Evolutionary conservation across 2,329 filamentous ascomycete genomes (phyloP).

Genomic region (Neobulgaria alba): DNA sequence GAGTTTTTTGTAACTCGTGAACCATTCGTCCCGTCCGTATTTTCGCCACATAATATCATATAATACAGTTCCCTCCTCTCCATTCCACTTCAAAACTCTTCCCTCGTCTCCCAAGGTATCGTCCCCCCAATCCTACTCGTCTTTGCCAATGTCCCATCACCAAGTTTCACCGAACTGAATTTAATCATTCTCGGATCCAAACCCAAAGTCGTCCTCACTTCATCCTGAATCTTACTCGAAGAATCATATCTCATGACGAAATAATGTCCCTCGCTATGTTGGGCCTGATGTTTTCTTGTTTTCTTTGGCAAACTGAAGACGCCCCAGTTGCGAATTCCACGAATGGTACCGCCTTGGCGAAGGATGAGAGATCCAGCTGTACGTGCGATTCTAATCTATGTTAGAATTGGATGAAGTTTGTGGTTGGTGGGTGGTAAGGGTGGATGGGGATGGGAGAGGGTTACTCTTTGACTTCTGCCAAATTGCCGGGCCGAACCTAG

Average conservation of each 20-base stretch:
- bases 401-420: background rate
- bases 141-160: constrained; percentile 49
- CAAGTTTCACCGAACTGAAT: constrained; percentile 79
- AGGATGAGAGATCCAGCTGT: constrained; percentile 79
- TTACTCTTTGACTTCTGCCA: constrained; percentile 93
- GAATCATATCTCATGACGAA: constrained; percentile 97
- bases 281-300: constrained; percentile 70
- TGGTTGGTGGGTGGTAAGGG: constrained; percentile 1
- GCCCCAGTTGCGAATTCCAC: constrained; percentile 93
- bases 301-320: constrained; percentile 78
- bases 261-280: constrained; percentile 83
- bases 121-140: constrained; percentile 27
- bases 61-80: constrained; percentile 11
- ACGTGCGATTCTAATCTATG: constrained; percentile 63
- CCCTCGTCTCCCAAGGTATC: constrained; percentile 25
- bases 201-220: constrained; percentile 65
- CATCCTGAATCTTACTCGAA: constrained; percentile 61
- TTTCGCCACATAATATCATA: constrained; percentile 19
- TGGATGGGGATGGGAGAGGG: constrained; percentile 28
- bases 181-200: constrained; percentile 88
- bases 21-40: too few species aligned
- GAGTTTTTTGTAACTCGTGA: constrained; percentile 1
- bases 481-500: constrained; percentile 84
- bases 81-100: constrained; percentile 10
- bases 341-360: constrained; percentile 76